Base-by-base conservation (phyloP, 495 filamentous ascomycete species). In the Annulohypoxylon bovei region DNA sequence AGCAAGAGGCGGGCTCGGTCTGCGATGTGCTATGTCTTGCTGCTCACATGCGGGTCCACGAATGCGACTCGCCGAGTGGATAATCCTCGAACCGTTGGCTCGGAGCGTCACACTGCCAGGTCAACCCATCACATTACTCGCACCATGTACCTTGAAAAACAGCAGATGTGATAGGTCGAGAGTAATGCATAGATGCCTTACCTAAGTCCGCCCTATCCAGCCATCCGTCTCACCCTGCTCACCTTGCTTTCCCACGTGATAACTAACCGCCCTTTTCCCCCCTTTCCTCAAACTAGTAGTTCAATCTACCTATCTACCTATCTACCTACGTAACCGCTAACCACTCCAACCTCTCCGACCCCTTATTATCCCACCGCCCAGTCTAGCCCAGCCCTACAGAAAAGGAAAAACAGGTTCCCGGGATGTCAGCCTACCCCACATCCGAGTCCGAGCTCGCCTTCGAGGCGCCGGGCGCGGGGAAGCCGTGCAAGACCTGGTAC, bases 401-500 rank as follows among this genome's bases (percentile, higher is more conserved):
- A 20, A 22, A 46, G 2, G 16, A 6, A 46, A 20, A 46, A 49
- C 0, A 44, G 33, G 23, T 22, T 30, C 39, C 16, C 3, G 6
- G 39, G 16, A 64, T 64, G 61, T 55, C 62, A 40, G 20, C 52
- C 6, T 35, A 64, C 55, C 63, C 54, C 42, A 67, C 63, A 40
- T 53, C 54, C 2, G 56, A 62, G 35, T 58, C 61, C 30, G 71
- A 70, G 52, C 12, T 74, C 30, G 23, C 62, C 53, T 83, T 80
- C 67, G 50, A 66, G 9, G 62, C 75, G 44, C 77, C 79, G 1
- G 39, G 52, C 27, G 66, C 72, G 22, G 70, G 62, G 2, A 78
- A 75, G 66, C 70, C 75, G 23, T 81, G 79, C 54, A 74, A 79
- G 59, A 84, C 82, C 1, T 84, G 79, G 78, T 82, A 82, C 66